A percentile compares a stretch with the other conserved stretches of the same genome.
phyloP scores from a whole-genome alignment of 345 rosid genomes.

The Populus deltoides region DNA sequence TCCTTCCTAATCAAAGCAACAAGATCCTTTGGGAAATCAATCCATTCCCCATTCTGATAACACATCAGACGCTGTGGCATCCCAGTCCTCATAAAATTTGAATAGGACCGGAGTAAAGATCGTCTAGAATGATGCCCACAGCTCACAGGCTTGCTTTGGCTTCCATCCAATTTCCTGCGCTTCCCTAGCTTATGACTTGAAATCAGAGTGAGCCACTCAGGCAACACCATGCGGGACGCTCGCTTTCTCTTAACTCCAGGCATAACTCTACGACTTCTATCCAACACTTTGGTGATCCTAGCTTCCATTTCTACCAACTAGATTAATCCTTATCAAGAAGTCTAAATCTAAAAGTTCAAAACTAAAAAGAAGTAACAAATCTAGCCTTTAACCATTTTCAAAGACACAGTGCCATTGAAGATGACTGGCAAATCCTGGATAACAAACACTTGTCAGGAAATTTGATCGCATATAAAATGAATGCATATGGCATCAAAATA shows the following conservation, averaged over 20 bases:
- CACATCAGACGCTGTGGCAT: slow-evolving; percentile 68
- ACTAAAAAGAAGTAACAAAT: slow-evolving; percentile 27
- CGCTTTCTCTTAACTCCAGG: slow-evolving; percentile 52
- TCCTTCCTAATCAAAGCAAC: slow-evolving; percentile 48
- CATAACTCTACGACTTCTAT: slow-evolving; percentile 26
- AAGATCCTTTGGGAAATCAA: slow-evolving; percentile 52
- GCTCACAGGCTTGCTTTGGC: slow-evolving; percentile 24
- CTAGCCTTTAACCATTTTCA: slow-evolving; percentile 41
- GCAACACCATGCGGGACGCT: slow-evolving; percentile 29
- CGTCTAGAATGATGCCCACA: slow-evolving; percentile 26
- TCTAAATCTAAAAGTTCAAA: slow-evolving; percentile 41
- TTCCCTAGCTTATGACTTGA: slow-evolving; percentile 36
- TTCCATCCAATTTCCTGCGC: slow-evolving; percentile 47
- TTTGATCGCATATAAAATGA: neutral
- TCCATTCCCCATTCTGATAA: slow-evolving; percentile 76
- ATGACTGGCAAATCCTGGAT: slow-evolving; percentile 34
- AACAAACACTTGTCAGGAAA: slow-evolving; percentile 9
- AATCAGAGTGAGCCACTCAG: slow-evolving; percentile 32
- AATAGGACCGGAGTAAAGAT: slow-evolving; percentile 56
- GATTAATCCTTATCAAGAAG: slow-evolving; percentile 48
- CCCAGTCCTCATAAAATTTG: slow-evolving; percentile 65
- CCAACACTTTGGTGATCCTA: slow-evolving; percentile 19
- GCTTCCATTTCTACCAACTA: slow-evolving; percentile 55
- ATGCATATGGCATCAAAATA: neutral
- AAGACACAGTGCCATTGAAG: slow-evolving; percentile 30